Conservation (phyloP, 495 filamentous ascomycete species). For the Copromyces sp. region DNA sequence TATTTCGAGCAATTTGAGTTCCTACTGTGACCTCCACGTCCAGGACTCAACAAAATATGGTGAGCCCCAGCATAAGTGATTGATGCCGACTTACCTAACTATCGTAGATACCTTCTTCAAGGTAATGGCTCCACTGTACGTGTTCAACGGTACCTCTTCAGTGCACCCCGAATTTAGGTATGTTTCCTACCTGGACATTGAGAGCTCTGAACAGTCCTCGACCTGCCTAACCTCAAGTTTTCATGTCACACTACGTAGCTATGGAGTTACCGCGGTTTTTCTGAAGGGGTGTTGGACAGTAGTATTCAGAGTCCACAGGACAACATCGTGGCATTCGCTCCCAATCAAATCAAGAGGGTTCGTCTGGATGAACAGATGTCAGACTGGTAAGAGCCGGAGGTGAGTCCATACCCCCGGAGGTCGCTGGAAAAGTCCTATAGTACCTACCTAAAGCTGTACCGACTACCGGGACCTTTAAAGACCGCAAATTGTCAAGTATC, state of each 20-base stretch:
- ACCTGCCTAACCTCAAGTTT: not conserved
- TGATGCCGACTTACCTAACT: not conserved
- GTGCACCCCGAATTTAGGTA: not conserved
- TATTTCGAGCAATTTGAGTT: not conserved
- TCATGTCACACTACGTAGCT: not conserved
- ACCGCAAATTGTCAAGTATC: not conserved
- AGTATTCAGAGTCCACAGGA: not conserved
- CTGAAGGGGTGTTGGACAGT: not conserved
- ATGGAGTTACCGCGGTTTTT: not conserved
- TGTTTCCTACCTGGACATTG: not conserved
- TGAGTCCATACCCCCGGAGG: not conserved
- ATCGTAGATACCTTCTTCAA: not conserved
- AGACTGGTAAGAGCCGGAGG: not conserved
- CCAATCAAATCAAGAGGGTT: not conserved
- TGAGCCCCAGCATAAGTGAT: not conserved
- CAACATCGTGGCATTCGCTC: not conserved
- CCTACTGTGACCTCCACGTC: not conserved
- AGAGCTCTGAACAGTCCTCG: not conserved
- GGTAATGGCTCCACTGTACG: not conserved
- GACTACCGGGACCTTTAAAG: not conserved
- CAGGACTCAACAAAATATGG: not conserved
- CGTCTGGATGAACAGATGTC: not conserved
- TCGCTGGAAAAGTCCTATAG: not conserved
- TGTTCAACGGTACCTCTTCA: not conserved
- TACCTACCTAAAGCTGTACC: not conserved